These are phyloP conservation scores for Didymella arachidicola DNA, from an alignment of 2,329 filamentous ascomycete genomes.

Conservation along the genomic window DNA sequence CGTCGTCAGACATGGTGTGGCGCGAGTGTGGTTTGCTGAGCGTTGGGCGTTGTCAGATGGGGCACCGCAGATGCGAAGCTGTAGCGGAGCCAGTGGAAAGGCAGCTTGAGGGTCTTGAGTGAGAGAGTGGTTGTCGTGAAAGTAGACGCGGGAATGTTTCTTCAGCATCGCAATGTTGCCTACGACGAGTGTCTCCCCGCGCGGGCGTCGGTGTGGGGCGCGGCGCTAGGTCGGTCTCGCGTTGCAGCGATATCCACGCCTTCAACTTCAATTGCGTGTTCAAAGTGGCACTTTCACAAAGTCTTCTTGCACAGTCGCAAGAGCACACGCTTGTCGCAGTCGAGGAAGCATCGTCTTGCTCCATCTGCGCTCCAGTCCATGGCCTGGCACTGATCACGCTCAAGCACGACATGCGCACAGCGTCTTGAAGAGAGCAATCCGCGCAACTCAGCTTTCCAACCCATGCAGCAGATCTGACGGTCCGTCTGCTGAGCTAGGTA, in stretches of 20 bases:
- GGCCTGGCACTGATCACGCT: neutral
- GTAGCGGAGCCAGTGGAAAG: neutral
- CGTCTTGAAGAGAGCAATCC: neutral
- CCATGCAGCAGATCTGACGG: neutral
- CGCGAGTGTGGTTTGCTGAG: constrained; percentile 9
- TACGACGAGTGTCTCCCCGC: constrained; percentile 22
- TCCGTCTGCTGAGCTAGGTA: neutral
- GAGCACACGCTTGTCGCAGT: neutral
- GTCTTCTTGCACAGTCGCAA: neutral
- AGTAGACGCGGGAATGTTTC: constrained; percentile 27
- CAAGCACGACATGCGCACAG: neutral
- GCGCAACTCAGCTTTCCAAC: neutral
- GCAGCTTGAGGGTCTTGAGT: neutral
- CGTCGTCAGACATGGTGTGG: constrained; percentile 76
- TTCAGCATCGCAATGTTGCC: constrained; percentile 27
- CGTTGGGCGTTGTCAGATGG: neutral
- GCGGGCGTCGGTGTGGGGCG: constrained; percentile 3
- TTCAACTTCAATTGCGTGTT: neutral
- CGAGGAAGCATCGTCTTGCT: neutral
- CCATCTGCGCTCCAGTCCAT: neutral
- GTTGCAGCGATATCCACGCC: constrained; percentile 1
- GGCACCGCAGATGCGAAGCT: constrained; percentile 7
- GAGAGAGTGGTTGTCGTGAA: constrained; percentile 11
- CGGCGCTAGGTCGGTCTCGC: constrained; percentile 20
- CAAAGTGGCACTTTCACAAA: neutral